Evolutionary conservation across 805 yeast genomes (phyloP), one percentile per base, ranked within the genome.

Genomic region (Myxozyma melibiosi): DNA sequence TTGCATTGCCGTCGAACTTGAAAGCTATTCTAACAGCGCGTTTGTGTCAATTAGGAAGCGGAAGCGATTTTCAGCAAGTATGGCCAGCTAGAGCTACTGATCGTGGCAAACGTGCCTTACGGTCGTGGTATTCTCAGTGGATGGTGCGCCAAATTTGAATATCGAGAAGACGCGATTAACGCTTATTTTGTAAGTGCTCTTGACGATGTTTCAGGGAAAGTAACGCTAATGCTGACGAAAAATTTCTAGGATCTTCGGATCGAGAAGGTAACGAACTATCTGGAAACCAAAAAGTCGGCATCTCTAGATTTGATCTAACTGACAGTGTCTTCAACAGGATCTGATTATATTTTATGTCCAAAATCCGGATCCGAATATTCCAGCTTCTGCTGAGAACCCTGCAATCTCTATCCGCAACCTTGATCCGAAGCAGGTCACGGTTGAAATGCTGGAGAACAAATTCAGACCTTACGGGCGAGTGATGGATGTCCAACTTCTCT

Each of bases 111-210:
- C 24, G 48, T 58, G 11, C 41, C 55, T 7, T 55, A 58, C 31
- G 64, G 59, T 1, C 49, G 59, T 5, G 52, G 52, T 6, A 39
- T 43, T 11, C 52, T 58, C 3, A 44, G 53, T 13, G 66, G 65
- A 11, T 88, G 95, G 94, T 88, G 84, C 66, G 80, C 85, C 58
- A 86, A 86, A 68, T 89, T 84, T 73, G 88, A 83, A 1, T 89
- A 80, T 68, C 80, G 96, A 51, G 95, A 88, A 69, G 96, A 89
- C 71, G 96, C 96, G 2, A 88, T 89, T 43, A 79, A 87, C 66
- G 92, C 95, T 0, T 88, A 82, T 74, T 90, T 92, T 2, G 62
- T 58, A 44, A n/a, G 60, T 41, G 20, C n/a, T 13, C n/a, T 5
- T 40, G 13, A n/a, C n/a, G n/a, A 22, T 11, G 4, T 4, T 16